Base-by-base conservation (phyloP, 495 filamentous ascomycete genomes). In the Filosporella fistucella region DNA sequence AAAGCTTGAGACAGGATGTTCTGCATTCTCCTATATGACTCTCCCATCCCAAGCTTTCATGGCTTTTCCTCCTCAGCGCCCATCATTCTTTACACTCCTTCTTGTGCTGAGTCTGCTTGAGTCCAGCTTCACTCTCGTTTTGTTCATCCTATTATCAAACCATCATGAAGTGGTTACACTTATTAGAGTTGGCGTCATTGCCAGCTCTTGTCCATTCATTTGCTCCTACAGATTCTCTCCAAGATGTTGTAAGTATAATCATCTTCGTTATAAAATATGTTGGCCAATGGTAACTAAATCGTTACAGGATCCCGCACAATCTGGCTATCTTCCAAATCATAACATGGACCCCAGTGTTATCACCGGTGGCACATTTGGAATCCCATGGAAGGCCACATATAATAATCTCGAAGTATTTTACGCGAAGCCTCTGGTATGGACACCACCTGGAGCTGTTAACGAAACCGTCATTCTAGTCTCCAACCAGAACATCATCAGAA, bases 361-460 rank as follows among this genome's bases (percentile, higher is more conserved):
- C 3, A 12, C 45, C 3, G 25, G 38, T 14, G n/a, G n/a, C n/a
- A 26, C 28, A 4, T 42, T 14, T 2, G 23, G 1, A 14, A 40
- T 37, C 2, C 13, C 17, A 5, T 43, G 24, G 41, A 43, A 9
- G 1, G 39, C 28, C 10, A 37, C 12, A 7, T 2, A 8, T 21
- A 12, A 18, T 11, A 41, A 25, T 4, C 18, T 32, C n/a, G 16
- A 44, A 20, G 4, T 26, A 12, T 64, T 64, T 26, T 64, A 63
- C 41, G 63, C 67, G 2, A 62, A 67, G 28, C 66, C 66, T 10
- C 50, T 70, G 23, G 56, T 65, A 3, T 70, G 65, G 29, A 68
- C 67, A 3, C 61, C 60, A 12, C 26, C 39, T 16, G 56, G 51
- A 23, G 20, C 11, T 10, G 47, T 45, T 13, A 28, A 44, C 7